Evolutionary conservation across 257 asterid genomes (phyloP).

Genomic region (Cordia subcordata): DNA sequence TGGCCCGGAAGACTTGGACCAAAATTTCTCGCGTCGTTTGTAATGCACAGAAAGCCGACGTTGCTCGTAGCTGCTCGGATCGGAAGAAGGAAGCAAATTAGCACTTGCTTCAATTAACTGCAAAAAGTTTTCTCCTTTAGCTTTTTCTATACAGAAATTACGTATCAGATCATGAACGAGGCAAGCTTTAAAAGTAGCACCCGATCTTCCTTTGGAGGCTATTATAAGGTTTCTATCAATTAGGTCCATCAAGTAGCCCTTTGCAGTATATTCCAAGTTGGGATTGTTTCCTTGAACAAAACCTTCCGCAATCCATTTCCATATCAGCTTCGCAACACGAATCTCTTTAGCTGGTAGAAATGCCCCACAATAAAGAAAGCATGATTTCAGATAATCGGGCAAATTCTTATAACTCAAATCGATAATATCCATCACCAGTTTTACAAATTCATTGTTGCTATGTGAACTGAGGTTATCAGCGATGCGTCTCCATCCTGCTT

Average conservation of each 20-base stretch:
- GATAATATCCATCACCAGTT: neutral
- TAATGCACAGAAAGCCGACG: too few species aligned
- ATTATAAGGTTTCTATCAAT: neutral
- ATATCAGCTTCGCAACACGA: neutral
- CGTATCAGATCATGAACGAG: slow-evolving; percentile 4
- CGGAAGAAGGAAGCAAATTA: too few species aligned
- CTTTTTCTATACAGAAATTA: slow-evolving; percentile 3
- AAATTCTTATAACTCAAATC: slow-evolving; percentile 6
- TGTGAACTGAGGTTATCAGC: neutral
- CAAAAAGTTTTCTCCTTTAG: neutral
- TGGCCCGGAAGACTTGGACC: too few species aligned
- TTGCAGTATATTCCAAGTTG: slow-evolving; percentile 2
- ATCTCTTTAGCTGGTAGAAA: neutral
- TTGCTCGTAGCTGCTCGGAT: neutral
- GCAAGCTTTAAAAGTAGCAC: neutral
- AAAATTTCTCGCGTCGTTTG: too few species aligned
- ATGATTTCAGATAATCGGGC: neutral
- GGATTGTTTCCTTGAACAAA: neutral
- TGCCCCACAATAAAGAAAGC: slow-evolving; percentile 10
- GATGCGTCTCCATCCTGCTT: neutral
- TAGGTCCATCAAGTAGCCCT: slow-evolving; percentile 3
- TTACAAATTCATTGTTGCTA: neutral
- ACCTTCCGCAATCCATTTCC: neutral
- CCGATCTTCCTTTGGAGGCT: neutral
- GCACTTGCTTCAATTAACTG: neutral